Conservation (phyloP, 2,329 filamentous ascomycete species). For the Colletotrichum sojae region DNA sequence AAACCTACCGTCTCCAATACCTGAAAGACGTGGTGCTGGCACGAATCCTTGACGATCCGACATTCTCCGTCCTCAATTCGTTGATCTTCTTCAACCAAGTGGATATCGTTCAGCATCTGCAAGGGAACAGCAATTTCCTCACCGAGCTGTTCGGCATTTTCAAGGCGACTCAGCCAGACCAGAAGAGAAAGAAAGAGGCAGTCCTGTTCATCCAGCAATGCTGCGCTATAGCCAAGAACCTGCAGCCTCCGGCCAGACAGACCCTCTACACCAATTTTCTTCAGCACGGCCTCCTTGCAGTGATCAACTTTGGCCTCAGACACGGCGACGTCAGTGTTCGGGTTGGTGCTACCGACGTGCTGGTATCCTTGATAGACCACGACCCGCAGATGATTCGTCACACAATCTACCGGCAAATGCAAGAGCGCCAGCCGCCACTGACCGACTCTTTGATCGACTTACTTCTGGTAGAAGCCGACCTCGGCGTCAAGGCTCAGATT, state of each 20-base stretch:
- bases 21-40: constrained; percentile 98
- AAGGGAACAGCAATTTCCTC: constrained; percentile 83
- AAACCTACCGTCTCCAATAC: constrained; percentile 95
- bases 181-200: constrained; percentile 88
- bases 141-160: constrained; percentile 92
- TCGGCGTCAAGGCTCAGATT: constrained; percentile 95
- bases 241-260: constrained; percentile 86
- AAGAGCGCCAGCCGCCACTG: constrained; percentile 86
- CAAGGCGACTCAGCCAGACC: constrained; percentile 72
- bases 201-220: constrained; percentile 98
- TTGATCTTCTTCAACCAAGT: constrained; percentile 99
- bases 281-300: constrained; percentile 85
- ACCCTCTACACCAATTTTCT: constrained; percentile 93
- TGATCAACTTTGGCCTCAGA: constrained; percentile 92
- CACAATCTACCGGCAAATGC: constrained; percentile 92
- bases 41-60: constrained; percentile 95
- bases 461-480: constrained; percentile 89
- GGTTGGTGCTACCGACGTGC: constrained; percentile 92
- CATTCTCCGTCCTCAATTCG: constrained; percentile 96
- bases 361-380: constrained; percentile 95
- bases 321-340: constrained; percentile 88
- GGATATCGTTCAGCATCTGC: constrained; percentile 96
- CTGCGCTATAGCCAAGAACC: constrained; percentile 92
- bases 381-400: constrained; percentile 94
- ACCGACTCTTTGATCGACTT: constrained; percentile 95